A percentile compares a stretch with the other conserved stretches of the same genome.
Conservation (phyloP, 2,329 filamentous ascomycete genomes). For the Grosmannia serpens region DNA sequence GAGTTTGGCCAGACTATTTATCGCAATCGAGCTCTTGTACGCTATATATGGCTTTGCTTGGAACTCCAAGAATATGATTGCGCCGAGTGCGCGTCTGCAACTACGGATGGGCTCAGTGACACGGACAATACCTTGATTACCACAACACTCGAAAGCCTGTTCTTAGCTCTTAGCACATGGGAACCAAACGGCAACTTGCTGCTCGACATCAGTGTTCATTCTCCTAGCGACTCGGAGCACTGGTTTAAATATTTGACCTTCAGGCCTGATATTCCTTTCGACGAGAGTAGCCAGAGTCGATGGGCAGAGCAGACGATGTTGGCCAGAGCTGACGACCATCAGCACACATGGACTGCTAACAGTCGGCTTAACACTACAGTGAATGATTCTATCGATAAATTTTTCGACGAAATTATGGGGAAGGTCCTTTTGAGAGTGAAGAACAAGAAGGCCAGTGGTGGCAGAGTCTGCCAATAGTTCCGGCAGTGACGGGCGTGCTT, state of each 20-base stretch:
- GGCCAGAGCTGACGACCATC: too few species aligned
- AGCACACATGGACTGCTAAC: too few species aligned
- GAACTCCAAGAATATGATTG: slow-evolving; percentile 20
- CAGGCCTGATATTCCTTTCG: slow-evolving; percentile 13
- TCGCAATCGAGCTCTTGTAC: slow-evolving; percentile 18
- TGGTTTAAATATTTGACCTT: slow-evolving; percentile 20
- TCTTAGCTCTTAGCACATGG: slow-evolving; percentile 19
- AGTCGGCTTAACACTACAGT: too few species aligned
- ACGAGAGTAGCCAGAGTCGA: too few species aligned
- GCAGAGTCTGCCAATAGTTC: slow-evolving; percentile 16
- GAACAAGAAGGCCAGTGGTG: slow-evolving; percentile 15
- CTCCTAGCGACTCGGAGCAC: slow-evolving; percentile 19
- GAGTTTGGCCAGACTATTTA: slow-evolving; percentile 17
- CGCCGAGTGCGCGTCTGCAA: slow-evolving; percentile 11
- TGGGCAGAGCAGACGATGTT: too few species aligned
- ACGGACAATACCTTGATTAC: slow-evolving; percentile 12
- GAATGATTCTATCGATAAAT: slow-evolving; percentile 13
- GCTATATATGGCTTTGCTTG: slow-evolving; percentile 19
- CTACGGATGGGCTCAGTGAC: slow-evolving; percentile 5
- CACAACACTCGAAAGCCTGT: slow-evolving; percentile 13
- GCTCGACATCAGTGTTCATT: slow-evolving; percentile 21
- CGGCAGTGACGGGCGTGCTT: slow-evolving; percentile 19
- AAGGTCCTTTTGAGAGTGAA: slow-evolving; percentile 14
- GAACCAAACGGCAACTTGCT: slow-evolving; percentile 14
- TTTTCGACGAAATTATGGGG: slow-evolving; percentile 14